Base-by-base conservation (phyloP, 2,329 filamentous ascomycete genomes). In the Aspergillus awamori region DNA sequence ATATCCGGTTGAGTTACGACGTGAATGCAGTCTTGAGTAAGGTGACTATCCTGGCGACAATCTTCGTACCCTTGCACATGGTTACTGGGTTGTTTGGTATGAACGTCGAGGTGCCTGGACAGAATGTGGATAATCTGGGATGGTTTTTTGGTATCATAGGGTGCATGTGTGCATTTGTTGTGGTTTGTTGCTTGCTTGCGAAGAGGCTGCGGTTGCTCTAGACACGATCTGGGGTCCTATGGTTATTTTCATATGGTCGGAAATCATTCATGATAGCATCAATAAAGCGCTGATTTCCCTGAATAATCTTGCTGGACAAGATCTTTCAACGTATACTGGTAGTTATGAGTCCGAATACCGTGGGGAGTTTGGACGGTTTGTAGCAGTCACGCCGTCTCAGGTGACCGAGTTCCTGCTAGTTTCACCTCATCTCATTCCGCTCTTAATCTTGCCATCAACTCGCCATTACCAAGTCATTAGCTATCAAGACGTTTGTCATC, bases 31-130 rank as follows among this genome's bases (percentile, higher is more conserved):
- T 93, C 2, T 85, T 99, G 15, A 93, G 92, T 79, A 97, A 97
- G 81, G 94, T 99, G 69, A 98, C 95, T 0, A 86, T 98, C 57
- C 81, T 98, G 63, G 95, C 92, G 1, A 96, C 93, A 4, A 90
- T 98, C 66, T 86, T 99, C 17, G 93, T 98, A 62, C 95, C 95
- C 1, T 86, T 98, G 63, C 97, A 98, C 75, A 81, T 98, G 66
- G 86, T 98, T 60, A 95, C 92, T 47, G 80, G 79, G 59, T 69
- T 82, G 53, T 82, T 81, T 65, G 81, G 81, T 17, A 83, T 83
- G 81, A 82, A 83, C 62, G 80, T 83, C 11, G 62, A 68, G 11
- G 78, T 83, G 1, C 81, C 81, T 0, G 81, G 81, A 2, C 61
- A 72, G 65, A 60, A 74, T n/a, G 59, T 56, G 6, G 48, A 64